Evolutionary conservation across 768 basidiomycete genomes (phyloP).

Genomic region (Mycena rebaudengoi): DNA sequence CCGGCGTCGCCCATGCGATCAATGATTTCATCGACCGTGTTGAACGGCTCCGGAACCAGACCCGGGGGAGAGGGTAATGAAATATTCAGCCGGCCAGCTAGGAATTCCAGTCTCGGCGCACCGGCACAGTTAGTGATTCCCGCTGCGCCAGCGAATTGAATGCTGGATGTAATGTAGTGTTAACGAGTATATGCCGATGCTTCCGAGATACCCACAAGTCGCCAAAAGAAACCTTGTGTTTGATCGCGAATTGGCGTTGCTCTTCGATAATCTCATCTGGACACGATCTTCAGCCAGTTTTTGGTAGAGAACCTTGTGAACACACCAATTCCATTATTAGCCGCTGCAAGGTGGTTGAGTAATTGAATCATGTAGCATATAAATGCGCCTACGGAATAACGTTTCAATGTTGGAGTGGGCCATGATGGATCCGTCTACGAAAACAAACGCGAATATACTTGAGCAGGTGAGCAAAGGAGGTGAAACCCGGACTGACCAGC

Average conservation of each 20-base stretch:
- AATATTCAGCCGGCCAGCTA: constrained; percentile 44
- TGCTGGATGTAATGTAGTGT: constrained; percentile 12
- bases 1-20: constrained; percentile 42
- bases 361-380: not conserved
- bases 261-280: constrained; percentile 42
- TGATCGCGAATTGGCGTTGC: constrained; percentile 40
- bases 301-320: not conserved
- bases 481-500: too few relatives aligned
- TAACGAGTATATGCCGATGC: constrained; percentile 25
- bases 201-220: constrained; percentile 48
- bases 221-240: constrained; percentile 41
- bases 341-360: constrained; percentile 17
- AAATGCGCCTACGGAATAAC: constrained; percentile 22
- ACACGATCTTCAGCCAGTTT: constrained; percentile 5
- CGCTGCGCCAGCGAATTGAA: constrained; percentile 45
- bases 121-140: constrained; percentile 47
- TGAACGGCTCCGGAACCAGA: constrained; percentile 45
- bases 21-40: constrained; percentile 33
- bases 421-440: constrained; percentile 34
- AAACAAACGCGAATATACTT: too few relatives aligned
- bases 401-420: constrained; percentile 32
- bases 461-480: too few relatives aligned
- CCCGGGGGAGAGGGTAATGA: constrained; percentile 35
- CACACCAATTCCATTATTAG: constrained; percentile 29
- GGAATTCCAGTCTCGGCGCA: constrained; percentile 46